Conservation (phyloP, 129 eudicot species). For the Flaveria trinervia region DNA sequence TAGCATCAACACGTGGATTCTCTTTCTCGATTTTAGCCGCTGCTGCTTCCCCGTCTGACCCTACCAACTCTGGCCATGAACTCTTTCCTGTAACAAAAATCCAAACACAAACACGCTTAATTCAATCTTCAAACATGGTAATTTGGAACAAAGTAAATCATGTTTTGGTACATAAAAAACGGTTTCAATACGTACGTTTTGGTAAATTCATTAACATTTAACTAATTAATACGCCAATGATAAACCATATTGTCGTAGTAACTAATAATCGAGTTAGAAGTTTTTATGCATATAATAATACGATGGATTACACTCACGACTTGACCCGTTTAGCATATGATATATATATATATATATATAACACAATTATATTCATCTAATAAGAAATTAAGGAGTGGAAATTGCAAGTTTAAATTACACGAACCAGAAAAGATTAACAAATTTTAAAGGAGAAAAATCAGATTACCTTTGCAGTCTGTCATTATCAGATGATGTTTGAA, state of each 20-base stretch:
- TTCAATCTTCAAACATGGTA: neutral
- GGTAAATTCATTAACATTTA: too few relatives aligned
- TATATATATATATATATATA: too few relatives aligned
- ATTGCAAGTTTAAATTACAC: neutral
- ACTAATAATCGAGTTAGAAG: too few relatives aligned
- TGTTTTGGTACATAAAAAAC: neutral
- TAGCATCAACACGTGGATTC: constrained; percentile 48
- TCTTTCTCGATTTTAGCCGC: constrained; percentile 47
- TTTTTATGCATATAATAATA: too few relatives aligned
- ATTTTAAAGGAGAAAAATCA: neutral
- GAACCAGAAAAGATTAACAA: neutral
- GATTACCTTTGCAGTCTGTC: constrained; percentile 2
- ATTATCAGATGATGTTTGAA: neutral
- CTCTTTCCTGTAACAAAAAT: constrained; percentile 37
- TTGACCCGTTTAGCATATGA: neutral
- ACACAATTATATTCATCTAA: too few relatives aligned
- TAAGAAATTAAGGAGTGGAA: too few relatives aligned
- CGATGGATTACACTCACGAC: neutral
- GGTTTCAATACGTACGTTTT: too few relatives aligned
- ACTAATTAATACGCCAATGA: too few relatives aligned
- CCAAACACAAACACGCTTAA: too few relatives aligned
- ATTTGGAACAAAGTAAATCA: neutral
- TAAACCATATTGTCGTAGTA: neutral
- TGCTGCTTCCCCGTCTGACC: constrained; percentile 36
- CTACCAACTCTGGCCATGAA: constrained; percentile 64